Percentiles rank a stretch among this genome's conserved stretches.
Evolutionary conservation across 2,329 filamentous ascomycete species (phyloP).

Genomic region (Zasmidium angulare): DNA sequence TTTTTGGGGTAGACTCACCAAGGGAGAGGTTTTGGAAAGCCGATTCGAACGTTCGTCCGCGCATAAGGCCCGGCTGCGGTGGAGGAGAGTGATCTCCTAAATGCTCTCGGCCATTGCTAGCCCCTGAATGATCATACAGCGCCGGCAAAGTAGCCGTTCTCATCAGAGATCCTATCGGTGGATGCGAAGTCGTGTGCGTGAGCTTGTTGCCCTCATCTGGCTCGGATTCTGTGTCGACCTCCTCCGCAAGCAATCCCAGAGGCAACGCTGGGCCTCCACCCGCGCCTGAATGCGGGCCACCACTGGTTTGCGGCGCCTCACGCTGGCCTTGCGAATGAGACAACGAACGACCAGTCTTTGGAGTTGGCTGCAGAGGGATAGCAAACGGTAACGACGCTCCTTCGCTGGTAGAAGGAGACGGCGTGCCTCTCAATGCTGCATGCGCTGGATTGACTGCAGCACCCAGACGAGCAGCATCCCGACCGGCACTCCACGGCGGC

Average conservation of each 20-base stretch:
- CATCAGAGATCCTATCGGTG: conserved; percentile 31
- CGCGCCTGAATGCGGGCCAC: conserved; percentile 13
- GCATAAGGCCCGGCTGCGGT: conserved; percentile 13
- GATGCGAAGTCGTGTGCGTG: conserved; percentile 35
- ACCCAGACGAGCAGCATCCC: conserved; percentile 48
- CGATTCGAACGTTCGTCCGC: conserved; percentile 26
- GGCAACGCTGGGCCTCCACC: conserved; percentile 25
- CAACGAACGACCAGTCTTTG: conserved; percentile 91
- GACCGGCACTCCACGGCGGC: conserved; percentile 27
- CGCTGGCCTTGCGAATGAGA: conserved; percentile 72
- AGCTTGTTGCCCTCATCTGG: conserved; percentile 24
- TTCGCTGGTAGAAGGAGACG: conserved; percentile 36
- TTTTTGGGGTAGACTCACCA: conserved; percentile 21
- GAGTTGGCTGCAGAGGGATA: conserved; percentile 84
- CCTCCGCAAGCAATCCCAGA: conserved; percentile 31
- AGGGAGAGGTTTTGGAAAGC: conserved; percentile 30
- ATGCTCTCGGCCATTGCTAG: conserved; percentile 22
- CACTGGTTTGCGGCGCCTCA: conserved; percentile 20
- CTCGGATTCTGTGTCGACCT: conserved; percentile 30
- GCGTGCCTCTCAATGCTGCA: conserved; percentile 27
- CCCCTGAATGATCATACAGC: conserved; percentile 19
- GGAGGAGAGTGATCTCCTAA: conserved; percentile 19
- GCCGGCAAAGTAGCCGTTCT: conserved; percentile 32
- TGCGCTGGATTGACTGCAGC: conserved; percentile 32
- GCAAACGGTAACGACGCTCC: conserved; percentile 68